Evolutionary conservation across 306 rosid species (phyloP).

Genomic region (Dalbergia cultrata): DNA sequence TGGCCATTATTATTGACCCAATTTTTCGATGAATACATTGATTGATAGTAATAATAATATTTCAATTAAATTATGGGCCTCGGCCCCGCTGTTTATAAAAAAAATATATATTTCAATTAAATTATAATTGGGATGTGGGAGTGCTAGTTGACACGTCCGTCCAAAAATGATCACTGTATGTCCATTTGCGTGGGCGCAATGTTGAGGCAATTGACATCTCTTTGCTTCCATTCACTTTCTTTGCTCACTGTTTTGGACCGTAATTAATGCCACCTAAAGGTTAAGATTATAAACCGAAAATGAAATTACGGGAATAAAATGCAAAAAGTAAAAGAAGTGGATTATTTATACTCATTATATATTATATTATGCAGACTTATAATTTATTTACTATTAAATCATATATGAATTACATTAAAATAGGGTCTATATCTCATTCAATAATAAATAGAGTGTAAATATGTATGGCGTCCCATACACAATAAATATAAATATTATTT

Average conservation of each 20-base stretch:
- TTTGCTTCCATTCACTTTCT: background rate
- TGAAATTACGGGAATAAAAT: background rate
- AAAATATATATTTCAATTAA: background rate
- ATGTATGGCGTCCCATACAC: no score
- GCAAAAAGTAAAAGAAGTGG: background rate
- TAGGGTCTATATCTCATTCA: no score
- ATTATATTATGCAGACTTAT: no score
- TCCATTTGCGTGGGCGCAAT: constrained; percentile 32
- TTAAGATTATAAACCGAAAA: background rate
- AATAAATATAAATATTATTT: no score
- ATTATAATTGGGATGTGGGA: constrained; percentile 15
- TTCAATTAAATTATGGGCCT: no score
- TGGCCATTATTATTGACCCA: constrained; percentile 42
- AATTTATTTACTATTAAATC: no score
- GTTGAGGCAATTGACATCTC: background rate
- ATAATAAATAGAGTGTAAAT: no score
- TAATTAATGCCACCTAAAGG: background rate
- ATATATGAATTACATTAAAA: no score
- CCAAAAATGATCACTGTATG: constrained; percentile 43
- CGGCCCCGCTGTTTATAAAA: no score
- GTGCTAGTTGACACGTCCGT: constrained; percentile 31
- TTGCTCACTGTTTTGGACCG: background rate
- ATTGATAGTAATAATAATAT: background rate
- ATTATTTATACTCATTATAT: no score
- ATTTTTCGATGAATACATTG: background rate